Conservation (phyloP, 1,284 basidiomycete species). For the Cutaneotrichosporon cutaneum region DNA sequence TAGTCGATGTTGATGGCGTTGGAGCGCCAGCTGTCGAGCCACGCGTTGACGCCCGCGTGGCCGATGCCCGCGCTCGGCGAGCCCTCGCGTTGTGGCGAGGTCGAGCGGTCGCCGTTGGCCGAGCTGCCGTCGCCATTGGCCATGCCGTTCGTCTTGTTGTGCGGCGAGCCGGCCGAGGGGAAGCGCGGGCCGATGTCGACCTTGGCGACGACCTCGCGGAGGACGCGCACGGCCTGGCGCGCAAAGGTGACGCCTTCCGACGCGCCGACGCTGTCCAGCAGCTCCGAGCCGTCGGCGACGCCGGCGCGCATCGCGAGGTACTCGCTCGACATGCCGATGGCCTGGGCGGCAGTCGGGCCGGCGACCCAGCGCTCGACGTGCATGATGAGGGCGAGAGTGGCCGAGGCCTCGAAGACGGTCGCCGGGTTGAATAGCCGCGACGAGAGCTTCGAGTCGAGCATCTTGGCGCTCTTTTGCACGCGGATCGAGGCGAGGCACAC, state of each 20-base stretch:
- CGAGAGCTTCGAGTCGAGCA: constrained; percentile 44
- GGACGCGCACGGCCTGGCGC: constrained; percentile 34
- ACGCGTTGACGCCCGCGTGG: constrained; percentile 21
- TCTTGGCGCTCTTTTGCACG: constrained; percentile 42
- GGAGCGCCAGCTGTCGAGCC: constrained; percentile 36
- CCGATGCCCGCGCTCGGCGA: constrained; percentile 13
- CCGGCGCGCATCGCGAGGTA: constrained; percentile 37
- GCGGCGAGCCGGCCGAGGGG: constrained; percentile 6
- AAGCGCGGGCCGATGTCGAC: constrained; percentile 24
- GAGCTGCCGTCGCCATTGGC: constrained; percentile 9
- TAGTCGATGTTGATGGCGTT: constrained; percentile 38
- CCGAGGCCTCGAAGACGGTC: constrained; percentile 43
- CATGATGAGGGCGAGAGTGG: constrained; percentile 40
- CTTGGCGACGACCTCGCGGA: constrained; percentile 31
- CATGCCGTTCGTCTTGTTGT: constrained; percentile 15
- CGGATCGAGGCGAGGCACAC: constrained; percentile 40
- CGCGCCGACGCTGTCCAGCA: constrained; percentile 40
- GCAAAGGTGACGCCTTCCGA: constrained; percentile 27
- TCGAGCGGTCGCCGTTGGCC: constrained; percentile 7
- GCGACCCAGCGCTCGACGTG: constrained; percentile 39
- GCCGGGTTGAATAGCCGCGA: constrained; percentile 41
- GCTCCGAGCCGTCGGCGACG: constrained; percentile 41
- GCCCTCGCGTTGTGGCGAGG: constrained; percentile 11
- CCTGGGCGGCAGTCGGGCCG: constrained; percentile 12
- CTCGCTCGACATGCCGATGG: constrained; percentile 26